A percentile compares a stretch with the other conserved stretches of the same genome.
These are phyloP conservation scores for Neofusicoccum ribis DNA, from an alignment of 2,329 filamentous ascomycete species.

Conservation along the genomic window DNA sequence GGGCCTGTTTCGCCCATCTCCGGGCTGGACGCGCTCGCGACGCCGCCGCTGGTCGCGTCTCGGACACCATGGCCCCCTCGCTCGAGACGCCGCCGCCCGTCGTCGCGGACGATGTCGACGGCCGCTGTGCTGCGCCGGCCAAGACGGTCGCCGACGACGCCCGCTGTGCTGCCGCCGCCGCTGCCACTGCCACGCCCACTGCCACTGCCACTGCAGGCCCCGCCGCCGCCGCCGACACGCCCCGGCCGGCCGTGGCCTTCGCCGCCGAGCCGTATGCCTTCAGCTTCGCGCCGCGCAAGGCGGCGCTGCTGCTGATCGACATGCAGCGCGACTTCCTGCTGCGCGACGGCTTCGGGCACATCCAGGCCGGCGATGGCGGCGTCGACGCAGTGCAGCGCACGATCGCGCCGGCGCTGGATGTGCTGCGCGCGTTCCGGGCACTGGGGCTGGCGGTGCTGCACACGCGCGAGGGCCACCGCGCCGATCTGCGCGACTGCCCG, in stretches of 20 bases:
- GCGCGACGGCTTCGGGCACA: constrained; percentile 49
- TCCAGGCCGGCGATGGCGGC: constrained; percentile 48
- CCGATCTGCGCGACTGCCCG: constrained; percentile 58
- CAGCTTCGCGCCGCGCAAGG: constrained; percentile 42
- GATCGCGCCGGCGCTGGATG: constrained; percentile 43
- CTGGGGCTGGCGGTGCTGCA: constrained; percentile 48
- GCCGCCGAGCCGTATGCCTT: constrained; percentile 41
- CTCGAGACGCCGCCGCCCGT: neutral
- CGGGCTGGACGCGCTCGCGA: neutral
- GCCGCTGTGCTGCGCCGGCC: too few relatives aligned
- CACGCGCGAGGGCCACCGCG: constrained; percentile 55
- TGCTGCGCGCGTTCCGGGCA: constrained; percentile 45
- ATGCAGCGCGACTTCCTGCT: constrained; percentile 58
- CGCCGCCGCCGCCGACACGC: neutral
- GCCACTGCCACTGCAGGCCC: neutral
- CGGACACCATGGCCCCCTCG: neutral
- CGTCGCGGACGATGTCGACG: too few relatives aligned
- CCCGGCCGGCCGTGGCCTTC: neutral
- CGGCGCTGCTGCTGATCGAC: constrained; percentile 57
- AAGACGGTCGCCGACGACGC: too few relatives aligned
- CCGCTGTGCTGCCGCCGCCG: too few relatives aligned
- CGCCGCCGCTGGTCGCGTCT: neutral
- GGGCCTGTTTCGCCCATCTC: neutral
- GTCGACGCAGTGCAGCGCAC: constrained; percentile 44
- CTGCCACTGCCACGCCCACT: too few relatives aligned